A percentile compares a stretch with the other conserved stretches of the same genome.
These are phyloP conservation scores for Cardiosporidium cionae DNA, from an alignment of 169 alveolate genomes.

Conservation along the genomic window DNA sequence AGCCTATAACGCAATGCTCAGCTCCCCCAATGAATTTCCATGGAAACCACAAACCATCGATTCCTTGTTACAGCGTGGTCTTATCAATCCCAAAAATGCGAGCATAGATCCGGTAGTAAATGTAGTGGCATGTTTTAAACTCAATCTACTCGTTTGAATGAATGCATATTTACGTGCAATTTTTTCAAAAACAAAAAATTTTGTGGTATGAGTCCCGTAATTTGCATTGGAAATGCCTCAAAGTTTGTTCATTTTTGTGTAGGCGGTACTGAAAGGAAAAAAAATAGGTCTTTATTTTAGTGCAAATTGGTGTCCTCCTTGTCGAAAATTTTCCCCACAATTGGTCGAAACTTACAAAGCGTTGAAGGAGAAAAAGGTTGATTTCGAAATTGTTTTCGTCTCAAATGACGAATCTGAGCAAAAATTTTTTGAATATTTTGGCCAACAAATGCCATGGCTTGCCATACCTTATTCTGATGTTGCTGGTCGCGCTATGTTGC, in stretches of 20 bases:
- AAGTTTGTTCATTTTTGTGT: too few relatives aligned
- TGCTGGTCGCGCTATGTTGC: constrained; percentile 3
- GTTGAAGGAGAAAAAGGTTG: constrained; percentile 15
- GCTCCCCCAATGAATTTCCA: too few relatives aligned
- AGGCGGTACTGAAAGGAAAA: constrained; percentile 7
- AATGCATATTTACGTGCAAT: too few relatives aligned
- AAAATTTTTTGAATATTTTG: constrained; percentile 50
- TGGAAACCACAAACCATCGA: too few relatives aligned
- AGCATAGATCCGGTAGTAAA: too few relatives aligned
- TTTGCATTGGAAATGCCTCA: too few relatives aligned
- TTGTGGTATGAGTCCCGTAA: too few relatives aligned
- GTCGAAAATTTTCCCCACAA: constrained; percentile 66
- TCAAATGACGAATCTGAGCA: constrained; percentile 48
- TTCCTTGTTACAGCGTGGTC: too few relatives aligned
- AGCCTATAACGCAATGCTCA: background rate
- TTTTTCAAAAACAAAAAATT: too few relatives aligned
- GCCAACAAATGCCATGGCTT: constrained; percentile 53
- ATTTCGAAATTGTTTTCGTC: constrained; percentile 53
- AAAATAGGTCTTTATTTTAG: constrained; percentile 58
- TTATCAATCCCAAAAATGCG: too few relatives aligned
- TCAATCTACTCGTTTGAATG: too few relatives aligned
- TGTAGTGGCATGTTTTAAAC: too few relatives aligned
- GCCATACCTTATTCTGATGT: constrained; percentile 57
- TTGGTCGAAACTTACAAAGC: constrained; percentile 49
- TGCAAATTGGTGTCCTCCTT: constrained; percentile 76